Percentiles rank a stretch among this genome's conserved stretches.
These are phyloP conservation scores for Glaciozyma martinii DNA, from an alignment of 768 basidiomycete species.

Conservation along the genomic window DNA sequence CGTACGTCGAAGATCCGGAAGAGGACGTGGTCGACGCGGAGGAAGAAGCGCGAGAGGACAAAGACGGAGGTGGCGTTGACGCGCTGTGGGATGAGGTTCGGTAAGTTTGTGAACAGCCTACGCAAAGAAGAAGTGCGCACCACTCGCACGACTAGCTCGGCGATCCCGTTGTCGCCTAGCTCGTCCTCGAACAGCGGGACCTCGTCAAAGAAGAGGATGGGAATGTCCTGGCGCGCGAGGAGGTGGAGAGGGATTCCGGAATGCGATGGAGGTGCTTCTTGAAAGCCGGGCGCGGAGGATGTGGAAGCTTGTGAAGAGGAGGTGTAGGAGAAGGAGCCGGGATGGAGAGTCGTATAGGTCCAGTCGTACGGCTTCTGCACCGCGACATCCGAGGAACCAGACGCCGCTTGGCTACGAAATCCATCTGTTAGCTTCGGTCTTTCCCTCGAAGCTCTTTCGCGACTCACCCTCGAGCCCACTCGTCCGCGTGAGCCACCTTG, in stretches of 20 bases:
- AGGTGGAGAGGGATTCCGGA: constrained; percentile 67
- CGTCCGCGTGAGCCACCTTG: constrained; percentile 87
- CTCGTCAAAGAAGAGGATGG: constrained; percentile 96
- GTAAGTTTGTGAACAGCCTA: neutral
- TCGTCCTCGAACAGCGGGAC: constrained; percentile 93
- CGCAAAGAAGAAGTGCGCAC: constrained; percentile 46
- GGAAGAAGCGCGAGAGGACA: constrained; percentile 77
- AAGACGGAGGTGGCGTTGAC: constrained; percentile 96
- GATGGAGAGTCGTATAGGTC: constrained; percentile 89
- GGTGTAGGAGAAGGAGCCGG: constrained; percentile 44
- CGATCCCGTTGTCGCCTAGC: constrained; percentile 90
- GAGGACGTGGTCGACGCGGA: constrained; percentile 88
- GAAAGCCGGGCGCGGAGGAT: neutral
- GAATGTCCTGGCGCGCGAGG: constrained; percentile 70
- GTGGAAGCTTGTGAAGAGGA: neutral
- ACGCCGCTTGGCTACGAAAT: constrained; percentile 2
- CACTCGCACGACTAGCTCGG: constrained; percentile 71
- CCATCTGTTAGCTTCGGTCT: neutral
- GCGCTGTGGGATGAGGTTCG: constrained; percentile 49
- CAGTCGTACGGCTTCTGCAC: constrained; percentile 87
- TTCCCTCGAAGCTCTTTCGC: neutral
- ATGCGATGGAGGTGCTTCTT: constrained; percentile 17
- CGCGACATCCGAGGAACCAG: constrained; percentile 48
- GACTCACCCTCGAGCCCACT: constrained; percentile 63
- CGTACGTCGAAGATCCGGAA: constrained; percentile 85